A percentile compares a stretch with the other conserved stretches of the same genome.
Evolutionary conservation across 371 early-diverging fungal species (phyloP).

Genomic region (Blakeslea trispora): DNA sequence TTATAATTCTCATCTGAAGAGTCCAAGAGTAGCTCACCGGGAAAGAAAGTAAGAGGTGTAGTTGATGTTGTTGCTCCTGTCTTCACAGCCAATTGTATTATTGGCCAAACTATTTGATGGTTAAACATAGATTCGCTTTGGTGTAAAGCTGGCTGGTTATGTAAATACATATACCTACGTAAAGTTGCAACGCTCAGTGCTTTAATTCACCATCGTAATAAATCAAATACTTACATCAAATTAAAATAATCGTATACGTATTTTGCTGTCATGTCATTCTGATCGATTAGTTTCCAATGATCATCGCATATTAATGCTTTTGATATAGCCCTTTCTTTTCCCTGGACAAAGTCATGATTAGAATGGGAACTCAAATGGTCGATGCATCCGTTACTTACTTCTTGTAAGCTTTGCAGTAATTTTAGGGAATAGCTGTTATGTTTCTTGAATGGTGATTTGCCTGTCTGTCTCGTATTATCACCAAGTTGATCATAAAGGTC

Average conservation of each 20-base stretch:
- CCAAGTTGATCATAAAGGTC: background rate
- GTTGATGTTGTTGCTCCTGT: background rate
- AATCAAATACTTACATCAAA: background rate
- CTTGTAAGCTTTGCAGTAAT: background rate
- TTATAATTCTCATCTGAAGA: conserved; percentile 3
- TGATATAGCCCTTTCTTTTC: background rate
- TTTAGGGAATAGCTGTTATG: background rate
- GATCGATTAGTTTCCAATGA: background rate
- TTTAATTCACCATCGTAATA: background rate
- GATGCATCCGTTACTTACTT: background rate
- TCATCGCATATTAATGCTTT: background rate
- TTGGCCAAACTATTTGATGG: conserved; percentile 2
- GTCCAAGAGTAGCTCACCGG: conserved; percentile 1
- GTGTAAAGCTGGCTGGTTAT: too few relatives aligned
- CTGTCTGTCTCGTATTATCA: background rate
- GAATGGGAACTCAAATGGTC: background rate
- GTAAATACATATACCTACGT: too few relatives aligned
- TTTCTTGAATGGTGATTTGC: background rate
- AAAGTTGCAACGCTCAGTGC: background rate
- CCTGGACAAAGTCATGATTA: background rate
- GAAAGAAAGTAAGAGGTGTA: background rate
- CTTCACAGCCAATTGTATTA: conserved; percentile 1
- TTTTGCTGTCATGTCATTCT: background rate
- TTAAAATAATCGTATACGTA: background rate
- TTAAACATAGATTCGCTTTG: conserved; percentile 4